phyloP scores from a whole-genome alignment of 495 filamentous ascomycete genomes.

The Aspergillus bertholletiae region DNA sequence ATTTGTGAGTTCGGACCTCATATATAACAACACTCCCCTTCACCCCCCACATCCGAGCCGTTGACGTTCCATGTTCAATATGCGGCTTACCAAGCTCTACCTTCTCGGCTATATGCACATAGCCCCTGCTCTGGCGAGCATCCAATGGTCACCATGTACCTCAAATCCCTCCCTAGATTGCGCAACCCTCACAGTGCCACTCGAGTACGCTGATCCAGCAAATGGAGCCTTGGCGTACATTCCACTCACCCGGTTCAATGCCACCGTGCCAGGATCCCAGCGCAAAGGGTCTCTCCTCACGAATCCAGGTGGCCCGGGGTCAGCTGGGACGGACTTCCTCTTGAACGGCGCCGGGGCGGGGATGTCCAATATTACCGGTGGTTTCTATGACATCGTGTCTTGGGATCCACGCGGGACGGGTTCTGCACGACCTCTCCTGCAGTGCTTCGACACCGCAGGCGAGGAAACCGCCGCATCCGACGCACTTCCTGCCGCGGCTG shows the following conservation, averaged over 20 bases:
- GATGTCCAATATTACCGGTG: neutral
- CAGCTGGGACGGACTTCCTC: neutral
- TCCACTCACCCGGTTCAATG: constrained; percentile 2
- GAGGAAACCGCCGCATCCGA: neutral
- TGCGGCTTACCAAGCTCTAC: too few relatives aligned
- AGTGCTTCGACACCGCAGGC: neutral
- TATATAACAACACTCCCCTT: too few relatives aligned
- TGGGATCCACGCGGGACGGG: constrained; percentile 9
- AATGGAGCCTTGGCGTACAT: neutral
- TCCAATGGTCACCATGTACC: constrained; percentile 1
- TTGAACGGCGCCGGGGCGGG: neutral
- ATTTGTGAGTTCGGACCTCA: too few relatives aligned
- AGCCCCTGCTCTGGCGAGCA: neutral
- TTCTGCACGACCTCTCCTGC: neutral
- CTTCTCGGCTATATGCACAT: neutral
- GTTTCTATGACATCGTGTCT: constrained; percentile 1
- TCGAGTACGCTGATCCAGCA: constrained; percentile 2
- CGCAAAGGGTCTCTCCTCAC: constrained; percentile 6
- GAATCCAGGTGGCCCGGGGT: constrained; percentile 6
- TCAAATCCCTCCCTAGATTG: constrained; percentile 1
- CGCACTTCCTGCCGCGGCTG: neutral
- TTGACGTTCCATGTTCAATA: too few relatives aligned
- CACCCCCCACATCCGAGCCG: too few relatives aligned
- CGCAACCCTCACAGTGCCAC: constrained; percentile 2
- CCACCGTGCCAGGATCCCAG: neutral